These are phyloP conservation scores for Yarrowia sp. DNA, from an alignment of 805 yeast genomes.

Conservation along the genomic window DNA sequence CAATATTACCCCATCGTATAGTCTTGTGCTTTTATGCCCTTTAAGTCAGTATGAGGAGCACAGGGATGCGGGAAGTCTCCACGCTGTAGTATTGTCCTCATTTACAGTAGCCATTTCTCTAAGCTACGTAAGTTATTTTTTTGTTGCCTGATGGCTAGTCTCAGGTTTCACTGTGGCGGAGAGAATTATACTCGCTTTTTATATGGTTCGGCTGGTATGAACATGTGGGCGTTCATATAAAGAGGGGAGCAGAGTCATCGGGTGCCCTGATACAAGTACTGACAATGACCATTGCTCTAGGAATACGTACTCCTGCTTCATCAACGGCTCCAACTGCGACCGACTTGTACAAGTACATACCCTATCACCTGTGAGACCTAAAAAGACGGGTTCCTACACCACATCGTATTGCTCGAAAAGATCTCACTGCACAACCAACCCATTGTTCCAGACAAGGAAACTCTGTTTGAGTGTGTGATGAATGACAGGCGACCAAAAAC, in stretches of 20 bases:
- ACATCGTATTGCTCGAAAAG: background rate
- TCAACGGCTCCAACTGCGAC: too few species aligned
- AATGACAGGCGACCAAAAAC: background rate
- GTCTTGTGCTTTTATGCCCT: too few species aligned
- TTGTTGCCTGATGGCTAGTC: conserved; percentile 8
- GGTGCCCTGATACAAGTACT: too few species aligned
- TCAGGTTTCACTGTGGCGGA: background rate
- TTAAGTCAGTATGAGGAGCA: too few species aligned
- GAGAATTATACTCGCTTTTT: background rate
- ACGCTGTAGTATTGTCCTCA: too few species aligned
- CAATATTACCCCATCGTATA: too few species aligned
- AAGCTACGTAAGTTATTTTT: background rate
- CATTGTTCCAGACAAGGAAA: background rate
- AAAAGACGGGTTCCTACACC: background rate
- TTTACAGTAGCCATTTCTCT: background rate
- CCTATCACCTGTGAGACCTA: background rate
- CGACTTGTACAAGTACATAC: too few species aligned
- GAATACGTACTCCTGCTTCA: too few species aligned
- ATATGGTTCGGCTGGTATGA: background rate
- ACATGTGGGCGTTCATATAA: background rate
- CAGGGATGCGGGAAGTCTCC: too few species aligned
- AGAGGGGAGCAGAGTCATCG: background rate
- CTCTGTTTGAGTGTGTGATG: background rate
- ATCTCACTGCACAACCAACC: background rate
- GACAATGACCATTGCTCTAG: too few species aligned